Conservation (phyloP, 2,329 filamentous ascomycete species). For the Stagonosporopsis rhizophila region DNA sequence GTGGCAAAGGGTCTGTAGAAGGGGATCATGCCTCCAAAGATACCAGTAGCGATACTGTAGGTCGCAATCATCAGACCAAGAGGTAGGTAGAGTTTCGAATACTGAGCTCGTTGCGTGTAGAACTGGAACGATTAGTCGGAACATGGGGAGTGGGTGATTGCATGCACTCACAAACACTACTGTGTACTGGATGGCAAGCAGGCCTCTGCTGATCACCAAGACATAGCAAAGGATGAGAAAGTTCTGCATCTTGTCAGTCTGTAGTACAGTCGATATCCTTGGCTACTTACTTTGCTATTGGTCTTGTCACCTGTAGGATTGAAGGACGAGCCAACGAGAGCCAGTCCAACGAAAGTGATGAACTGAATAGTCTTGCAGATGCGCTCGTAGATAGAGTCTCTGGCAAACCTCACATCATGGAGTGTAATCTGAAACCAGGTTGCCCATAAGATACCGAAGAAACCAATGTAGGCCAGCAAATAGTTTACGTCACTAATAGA, state of each 20-base stretch:
- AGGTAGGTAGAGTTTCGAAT: constrained; percentile 45
- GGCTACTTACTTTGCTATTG: constrained; percentile 36
- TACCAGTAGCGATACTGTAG: constrained; percentile 36
- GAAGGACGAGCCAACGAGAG: constrained; percentile 47
- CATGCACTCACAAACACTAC: constrained; percentile 38
- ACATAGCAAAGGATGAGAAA: constrained; percentile 47
- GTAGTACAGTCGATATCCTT: background rate
- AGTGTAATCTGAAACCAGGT: constrained; percentile 51
- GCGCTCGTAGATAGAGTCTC: constrained; percentile 49
- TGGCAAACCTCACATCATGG: constrained; percentile 50
- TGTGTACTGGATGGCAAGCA: constrained; percentile 44
- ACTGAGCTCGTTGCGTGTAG: constrained; percentile 38
- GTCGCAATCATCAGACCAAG: constrained; percentile 40
- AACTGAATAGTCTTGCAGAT: constrained; percentile 48
- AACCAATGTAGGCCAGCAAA: constrained; percentile 47
- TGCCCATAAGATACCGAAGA: constrained; percentile 50
- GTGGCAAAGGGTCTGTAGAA: constrained; percentile 34
- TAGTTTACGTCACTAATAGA: constrained; percentile 46
- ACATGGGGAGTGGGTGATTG: background rate
- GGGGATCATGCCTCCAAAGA: constrained; percentile 45
- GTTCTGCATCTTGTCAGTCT: constrained; percentile 32
- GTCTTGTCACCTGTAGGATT: constrained; percentile 35
- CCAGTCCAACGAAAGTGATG: constrained; percentile 47
- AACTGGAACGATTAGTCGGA: constrained; percentile 24
- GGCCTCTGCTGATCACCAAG: constrained; percentile 42